A percentile compares a stretch with the other conserved stretches of the same genome.
These are phyloP conservation scores for Sporothrix brasiliensis DNA, from an alignment of 2,329 filamentous ascomycete species.

Conservation along the genomic window DNA sequence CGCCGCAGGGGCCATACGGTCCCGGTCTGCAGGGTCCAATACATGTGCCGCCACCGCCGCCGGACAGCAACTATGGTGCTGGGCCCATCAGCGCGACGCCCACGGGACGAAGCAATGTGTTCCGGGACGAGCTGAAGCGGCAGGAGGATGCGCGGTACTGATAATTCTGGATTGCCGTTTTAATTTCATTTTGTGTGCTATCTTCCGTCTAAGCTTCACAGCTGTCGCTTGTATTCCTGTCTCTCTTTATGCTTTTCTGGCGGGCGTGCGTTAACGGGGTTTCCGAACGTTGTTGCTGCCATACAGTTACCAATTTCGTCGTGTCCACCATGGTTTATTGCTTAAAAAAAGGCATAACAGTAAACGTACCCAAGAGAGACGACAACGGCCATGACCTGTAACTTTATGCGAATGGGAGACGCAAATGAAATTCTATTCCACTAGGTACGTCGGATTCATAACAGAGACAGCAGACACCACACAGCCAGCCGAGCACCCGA, in stretches of 20 bases:
- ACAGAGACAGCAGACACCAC: no score
- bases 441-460: no score
- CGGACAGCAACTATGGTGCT: not conserved
- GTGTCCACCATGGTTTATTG: no score
- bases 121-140: conserved; percentile 45
- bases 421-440: no score
- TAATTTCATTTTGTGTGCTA: not conserved
- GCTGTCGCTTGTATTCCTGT: no score
- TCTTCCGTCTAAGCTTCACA: not conserved
- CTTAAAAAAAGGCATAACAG: no score
- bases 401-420: no score
- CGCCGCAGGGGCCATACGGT: conserved; percentile 6
- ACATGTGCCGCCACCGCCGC: not conserved
- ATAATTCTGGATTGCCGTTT: not conserved
- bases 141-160: conserved; percentile 40
- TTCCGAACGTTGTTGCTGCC: no score
- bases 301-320: no score
- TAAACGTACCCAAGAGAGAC: no score
- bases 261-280: not conserved
- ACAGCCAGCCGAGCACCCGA: no score
- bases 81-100: not conserved
- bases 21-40: not conserved
- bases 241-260: not conserved
- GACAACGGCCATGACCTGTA: no score
- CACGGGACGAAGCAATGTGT: conserved; percentile 40